Percentiles rank a stretch among this genome's conserved stretches.
These are phyloP conservation scores for Akanthomyces muscarius DNA, from an alignment of 2,329 filamentous ascomycete genomes.

Conservation along the genomic window DNA sequence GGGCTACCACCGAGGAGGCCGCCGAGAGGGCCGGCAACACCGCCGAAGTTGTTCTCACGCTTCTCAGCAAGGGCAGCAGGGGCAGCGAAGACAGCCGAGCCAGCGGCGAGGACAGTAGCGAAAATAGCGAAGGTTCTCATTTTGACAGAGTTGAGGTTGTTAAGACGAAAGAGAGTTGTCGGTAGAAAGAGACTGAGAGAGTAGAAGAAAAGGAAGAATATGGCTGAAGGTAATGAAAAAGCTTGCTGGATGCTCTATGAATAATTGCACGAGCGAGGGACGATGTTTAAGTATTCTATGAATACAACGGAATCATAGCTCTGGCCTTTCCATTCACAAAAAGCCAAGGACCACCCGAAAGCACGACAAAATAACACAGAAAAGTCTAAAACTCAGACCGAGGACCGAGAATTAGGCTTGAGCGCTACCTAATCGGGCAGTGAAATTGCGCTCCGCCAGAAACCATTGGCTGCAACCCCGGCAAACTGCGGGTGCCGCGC, in stretches of 20 bases:
- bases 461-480: background rate
- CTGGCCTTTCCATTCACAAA: background rate
- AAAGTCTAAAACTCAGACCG: background rate
- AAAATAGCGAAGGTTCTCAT: constrained; percentile 11
- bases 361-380: background rate
- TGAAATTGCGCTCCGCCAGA: background rate
- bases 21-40: constrained; percentile 13
- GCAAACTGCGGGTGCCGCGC: background rate
- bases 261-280: background rate
- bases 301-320: background rate
- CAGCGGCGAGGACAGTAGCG: constrained; percentile 5
- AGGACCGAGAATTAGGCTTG: constrained; percentile 1
- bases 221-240: background rate
- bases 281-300: constrained; percentile 2
- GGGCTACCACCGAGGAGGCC: constrained; percentile 18
- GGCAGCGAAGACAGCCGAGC: constrained; percentile 2
- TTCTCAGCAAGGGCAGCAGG: background rate
- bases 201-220: background rate
- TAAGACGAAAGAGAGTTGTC: background rate
- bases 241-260: background rate
- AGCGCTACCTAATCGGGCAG: constrained; percentile 8
- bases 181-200: background rate
- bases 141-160: background rate
- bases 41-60: constrained; percentile 16
- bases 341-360: background rate